These are phyloP conservation scores for Solanum ossicruentum DNA, from an alignment of 257 asterid genomes.

Conservation along the genomic window DNA sequence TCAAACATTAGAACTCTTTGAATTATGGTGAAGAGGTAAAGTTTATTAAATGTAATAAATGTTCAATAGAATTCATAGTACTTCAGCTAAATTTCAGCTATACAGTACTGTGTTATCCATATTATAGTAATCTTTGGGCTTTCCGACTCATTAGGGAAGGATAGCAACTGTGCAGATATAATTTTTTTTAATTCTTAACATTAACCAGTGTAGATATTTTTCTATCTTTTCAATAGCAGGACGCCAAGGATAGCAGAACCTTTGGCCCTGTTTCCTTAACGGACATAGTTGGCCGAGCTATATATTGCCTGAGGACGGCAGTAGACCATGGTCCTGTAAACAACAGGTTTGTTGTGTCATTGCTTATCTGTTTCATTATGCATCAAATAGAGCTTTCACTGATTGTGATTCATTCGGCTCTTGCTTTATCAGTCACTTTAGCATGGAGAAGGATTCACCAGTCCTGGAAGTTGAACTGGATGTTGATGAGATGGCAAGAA, in stretches of 20 bases:
- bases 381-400: neutral
- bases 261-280: constrained; percentile 77
- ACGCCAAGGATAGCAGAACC: constrained; percentile 66
- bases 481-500: constrained; percentile 63
- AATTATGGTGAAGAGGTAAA: neutral
- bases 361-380: neutral
- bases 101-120: neutral
- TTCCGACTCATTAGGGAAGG: neutral
- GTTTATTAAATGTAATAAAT: neutral
- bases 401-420: neutral
- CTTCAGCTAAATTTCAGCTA: neutral
- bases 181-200: neutral
- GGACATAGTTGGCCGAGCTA: constrained; percentile 62
- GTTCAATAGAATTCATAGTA: neutral
- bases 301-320: constrained; percentile 64
- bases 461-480: constrained; percentile 76
- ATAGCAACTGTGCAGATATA: neutral
- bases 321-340: constrained; percentile 74
- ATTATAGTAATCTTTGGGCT: neutral
- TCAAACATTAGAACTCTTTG: neutral
- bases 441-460: constrained; percentile 43
- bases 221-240: constrained; percentile 32
- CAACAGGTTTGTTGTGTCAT: constrained; percentile 43
- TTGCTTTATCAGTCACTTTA: constrained; percentile 25
- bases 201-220: neutral